phyloP scores from a whole-genome alignment of 2,329 filamentous ascomycete genomes.

The Cladosporium sp. region DNA sequence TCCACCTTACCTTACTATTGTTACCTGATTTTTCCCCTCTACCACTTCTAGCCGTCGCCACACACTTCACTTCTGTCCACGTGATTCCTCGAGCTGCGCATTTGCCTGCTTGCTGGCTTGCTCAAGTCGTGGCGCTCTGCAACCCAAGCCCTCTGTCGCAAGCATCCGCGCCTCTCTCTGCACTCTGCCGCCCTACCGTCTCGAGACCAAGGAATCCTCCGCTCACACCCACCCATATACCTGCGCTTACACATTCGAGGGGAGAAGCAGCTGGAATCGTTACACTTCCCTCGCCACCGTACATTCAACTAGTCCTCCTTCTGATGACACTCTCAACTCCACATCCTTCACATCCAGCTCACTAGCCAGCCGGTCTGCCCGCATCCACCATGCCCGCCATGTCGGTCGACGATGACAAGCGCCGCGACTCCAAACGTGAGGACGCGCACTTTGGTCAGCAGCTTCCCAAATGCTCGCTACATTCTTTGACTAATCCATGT shows the following conservation, averaged over 20 bases:
- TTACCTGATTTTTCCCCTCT: no score
- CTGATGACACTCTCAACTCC: background rate
- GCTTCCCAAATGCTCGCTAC: background rate
- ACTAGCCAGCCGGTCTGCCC: background rate
- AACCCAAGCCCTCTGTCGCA: no score
- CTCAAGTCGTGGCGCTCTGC: background rate
- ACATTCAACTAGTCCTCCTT: background rate
- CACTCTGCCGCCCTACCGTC: no score
- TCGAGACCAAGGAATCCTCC: no score
- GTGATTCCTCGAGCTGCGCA: background rate
- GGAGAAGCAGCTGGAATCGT: slow-evolving; percentile 8
- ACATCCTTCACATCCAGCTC: background rate
- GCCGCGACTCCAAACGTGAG: slow-evolving; percentile 14
- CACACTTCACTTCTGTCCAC: no score
- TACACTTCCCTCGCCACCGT: background rate
- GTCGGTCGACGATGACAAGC: slow-evolving; percentile 10
- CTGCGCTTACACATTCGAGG: background rate
- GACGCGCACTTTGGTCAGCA: slow-evolving; percentile 9
- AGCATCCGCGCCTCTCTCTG: no score
- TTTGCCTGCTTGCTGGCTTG: background rate
- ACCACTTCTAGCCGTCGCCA: no score
- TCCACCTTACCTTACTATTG: no score
- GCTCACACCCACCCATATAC: no score
- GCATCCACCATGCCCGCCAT: slow-evolving; percentile 8
- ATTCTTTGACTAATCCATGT: background rate